Percentiles rank a stretch among this genome's conserved stretches.
These are phyloP conservation scores for Camelina laxa DNA, from an alignment of 345 rosid genomes.

Conservation along the genomic window DNA sequence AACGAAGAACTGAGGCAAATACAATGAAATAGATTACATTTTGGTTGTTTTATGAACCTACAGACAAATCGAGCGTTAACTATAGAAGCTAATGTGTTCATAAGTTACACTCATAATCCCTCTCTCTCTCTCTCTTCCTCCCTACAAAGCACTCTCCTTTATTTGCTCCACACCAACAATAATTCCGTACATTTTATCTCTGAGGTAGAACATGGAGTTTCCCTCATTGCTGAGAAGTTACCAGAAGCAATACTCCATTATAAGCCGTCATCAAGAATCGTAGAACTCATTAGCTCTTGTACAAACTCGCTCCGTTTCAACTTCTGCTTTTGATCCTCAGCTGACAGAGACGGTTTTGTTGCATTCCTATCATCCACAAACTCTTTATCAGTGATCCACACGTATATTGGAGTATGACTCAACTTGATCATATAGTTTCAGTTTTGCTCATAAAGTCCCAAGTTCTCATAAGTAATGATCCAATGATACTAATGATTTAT, in stretches of 20 bases:
- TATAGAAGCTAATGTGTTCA: constrained; percentile 18
- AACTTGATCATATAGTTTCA: constrained; percentile 9
- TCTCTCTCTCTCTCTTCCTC: neutral
- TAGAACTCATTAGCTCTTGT: constrained; percentile 66
- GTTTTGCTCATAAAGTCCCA: neutral
- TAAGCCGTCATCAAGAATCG: constrained; percentile 58
- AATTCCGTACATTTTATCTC: neutral
- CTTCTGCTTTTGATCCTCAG: constrained; percentile 81
- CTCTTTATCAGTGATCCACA: constrained; percentile 10
- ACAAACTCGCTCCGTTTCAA: constrained; percentile 68
- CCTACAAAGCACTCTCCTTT: constrained; percentile 18
- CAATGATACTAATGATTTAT: neutral
- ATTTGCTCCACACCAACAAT: constrained; percentile 24
- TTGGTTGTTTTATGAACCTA: constrained; percentile 16
- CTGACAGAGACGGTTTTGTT: constrained; percentile 60
- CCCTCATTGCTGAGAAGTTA: constrained; percentile 7
- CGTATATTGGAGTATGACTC: neutral
- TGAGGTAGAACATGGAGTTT: neutral
- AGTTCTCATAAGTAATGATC: neutral
- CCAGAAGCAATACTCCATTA: constrained; percentile 43
- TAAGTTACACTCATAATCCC: constrained; percentile 15
- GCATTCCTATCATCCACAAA: constrained; percentile 51
- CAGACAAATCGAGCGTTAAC: constrained; percentile 20
- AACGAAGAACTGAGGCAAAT: constrained; percentile 3
- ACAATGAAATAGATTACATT: constrained; percentile 19